These are phyloP conservation scores for Annulohypoxylon nitens DNA, from an alignment of 495 filamentous ascomycete species.

Conservation along the genomic window DNA sequence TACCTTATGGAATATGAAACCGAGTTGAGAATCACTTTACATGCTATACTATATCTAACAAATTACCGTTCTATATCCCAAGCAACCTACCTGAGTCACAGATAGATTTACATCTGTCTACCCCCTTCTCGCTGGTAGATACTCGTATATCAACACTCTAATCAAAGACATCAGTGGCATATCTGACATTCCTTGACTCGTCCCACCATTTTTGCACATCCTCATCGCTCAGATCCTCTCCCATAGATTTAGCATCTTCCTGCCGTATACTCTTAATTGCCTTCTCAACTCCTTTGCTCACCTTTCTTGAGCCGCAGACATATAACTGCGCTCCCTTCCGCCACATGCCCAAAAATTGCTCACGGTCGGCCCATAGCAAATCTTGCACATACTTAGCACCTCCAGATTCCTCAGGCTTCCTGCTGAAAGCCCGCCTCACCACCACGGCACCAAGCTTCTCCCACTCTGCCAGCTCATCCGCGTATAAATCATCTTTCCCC, in stretches of 20 bases:
- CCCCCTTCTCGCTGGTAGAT: background rate
- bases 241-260: conserved; percentile 55
- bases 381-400: conserved; percentile 69
- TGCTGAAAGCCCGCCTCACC: conserved; percentile 63
- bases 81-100: background rate
- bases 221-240: conserved; percentile 48
- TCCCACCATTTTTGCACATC: conserved; percentile 66
- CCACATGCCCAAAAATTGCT: conserved; percentile 63
- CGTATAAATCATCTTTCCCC: conserved; percentile 68
- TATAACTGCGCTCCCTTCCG: conserved; percentile 66
- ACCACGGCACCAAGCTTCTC: conserved; percentile 65
- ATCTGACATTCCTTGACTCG: conserved; percentile 66
- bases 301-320: conserved; percentile 67
- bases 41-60: background rate
- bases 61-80: background rate
- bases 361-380: conserved; percentile 66
- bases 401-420: conserved; percentile 42
- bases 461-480: conserved; percentile 66
- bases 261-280: conserved; percentile 67
- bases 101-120: too few relatives aligned
- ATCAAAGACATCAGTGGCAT: conserved; percentile 74
- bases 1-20: background rate
- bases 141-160: conserved; percentile 18
- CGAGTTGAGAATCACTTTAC: background rate
- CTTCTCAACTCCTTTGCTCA: conserved; percentile 44